Conservation (phyloP, 176 grass and related monocot genomes). For the Chrysopogon serrulatus region DNA sequence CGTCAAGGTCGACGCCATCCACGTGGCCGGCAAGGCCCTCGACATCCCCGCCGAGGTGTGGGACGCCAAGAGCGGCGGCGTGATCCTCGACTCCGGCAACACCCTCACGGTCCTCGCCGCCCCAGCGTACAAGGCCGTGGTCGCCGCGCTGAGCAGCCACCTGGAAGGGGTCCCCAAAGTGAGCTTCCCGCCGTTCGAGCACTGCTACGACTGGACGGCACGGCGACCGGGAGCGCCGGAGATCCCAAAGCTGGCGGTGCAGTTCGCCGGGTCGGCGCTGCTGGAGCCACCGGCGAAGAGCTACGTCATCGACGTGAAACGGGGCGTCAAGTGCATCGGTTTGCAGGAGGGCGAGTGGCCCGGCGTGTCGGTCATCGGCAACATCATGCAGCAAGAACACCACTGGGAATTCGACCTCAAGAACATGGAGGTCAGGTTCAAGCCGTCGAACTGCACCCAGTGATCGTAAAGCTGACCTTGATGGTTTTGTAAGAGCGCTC, state of each 20-base stretch:
- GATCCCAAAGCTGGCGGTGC: conserved; percentile 50
- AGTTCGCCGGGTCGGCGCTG: conserved; percentile 47
- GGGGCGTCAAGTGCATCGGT: conserved; percentile 75
- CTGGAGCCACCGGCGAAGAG: conserved; percentile 73
- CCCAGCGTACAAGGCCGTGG: conserved; percentile 72
- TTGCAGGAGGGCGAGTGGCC: conserved; percentile 58
- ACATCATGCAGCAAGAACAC: conserved; percentile 95
- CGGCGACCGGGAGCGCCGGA: neutral
- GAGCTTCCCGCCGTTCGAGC: conserved; percentile 60
- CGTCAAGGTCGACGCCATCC: neutral
- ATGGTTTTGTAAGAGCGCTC: neutral
- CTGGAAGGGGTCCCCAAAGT: conserved; percentile 45
- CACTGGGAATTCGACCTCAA: conserved; percentile 86
- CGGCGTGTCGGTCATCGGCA: conserved; percentile 63
- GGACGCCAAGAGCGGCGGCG: conserved; percentile 66
- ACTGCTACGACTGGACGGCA: conserved; percentile 93
- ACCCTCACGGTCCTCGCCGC: conserved; percentile 60
- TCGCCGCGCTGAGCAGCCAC: conserved; percentile 39
- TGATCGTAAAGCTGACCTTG: neutral
- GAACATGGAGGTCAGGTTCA: conserved; percentile 60
- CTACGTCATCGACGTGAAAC: conserved; percentile 82
- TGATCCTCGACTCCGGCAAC: conserved; percentile 84
- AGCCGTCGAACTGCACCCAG: conserved; percentile 31
- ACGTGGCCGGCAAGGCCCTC: conserved; percentile 28
- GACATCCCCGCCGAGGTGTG: conserved; percentile 54